Evolutionary conservation across 2,329 filamentous ascomycete genomes (phyloP).

Genomic region (Talaromyces sp.): DNA sequence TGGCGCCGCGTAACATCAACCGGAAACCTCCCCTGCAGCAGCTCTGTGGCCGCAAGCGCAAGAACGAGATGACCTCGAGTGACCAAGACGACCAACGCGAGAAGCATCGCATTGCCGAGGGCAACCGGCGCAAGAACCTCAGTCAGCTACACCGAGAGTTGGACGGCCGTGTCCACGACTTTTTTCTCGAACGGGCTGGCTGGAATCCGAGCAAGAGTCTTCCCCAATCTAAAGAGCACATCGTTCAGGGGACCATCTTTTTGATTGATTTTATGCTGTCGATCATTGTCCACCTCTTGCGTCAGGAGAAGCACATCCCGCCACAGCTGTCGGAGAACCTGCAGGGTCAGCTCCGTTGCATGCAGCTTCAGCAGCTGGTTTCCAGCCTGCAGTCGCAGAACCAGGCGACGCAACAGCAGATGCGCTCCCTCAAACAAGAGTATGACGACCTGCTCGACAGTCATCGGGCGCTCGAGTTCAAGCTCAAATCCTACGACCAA

Average conservation of each 20-base stretch:
- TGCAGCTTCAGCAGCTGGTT: slow-evolving; percentile 34
- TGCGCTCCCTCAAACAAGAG: slow-evolving; percentile 31
- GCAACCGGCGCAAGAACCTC: slow-evolving; percentile 37
- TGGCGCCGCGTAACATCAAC: slow-evolving; percentile 33
- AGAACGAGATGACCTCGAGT: slow-evolving; percentile 26
- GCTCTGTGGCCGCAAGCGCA: slow-evolving; percentile 36
- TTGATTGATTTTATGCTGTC: slow-evolving; percentile 36
- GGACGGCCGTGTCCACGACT: slow-evolving; percentile 34
- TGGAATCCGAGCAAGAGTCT: slow-evolving; percentile 38
- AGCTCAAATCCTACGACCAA: slow-evolving; percentile 35
- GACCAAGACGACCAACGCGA: slow-evolving; percentile 35
- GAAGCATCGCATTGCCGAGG: slow-evolving; percentile 38
- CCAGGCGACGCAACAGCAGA: slow-evolving; percentile 29
- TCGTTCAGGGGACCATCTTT: slow-evolving; percentile 34
- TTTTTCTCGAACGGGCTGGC: slow-evolving; percentile 35
- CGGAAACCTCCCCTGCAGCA: slow-evolving; percentile 37
- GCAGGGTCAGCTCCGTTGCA: slow-evolving; percentile 34
- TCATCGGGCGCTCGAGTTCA: slow-evolving; percentile 33
- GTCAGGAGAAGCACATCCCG: slow-evolving; percentile 30
- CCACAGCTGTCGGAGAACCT: slow-evolving; percentile 34
- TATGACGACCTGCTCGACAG: slow-evolving; percentile 31
- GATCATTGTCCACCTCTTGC: slow-evolving; percentile 32
- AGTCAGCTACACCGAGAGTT: slow-evolving; percentile 35
- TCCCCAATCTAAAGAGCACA: slow-evolving; percentile 39
- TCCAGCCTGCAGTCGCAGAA: slow-evolving; percentile 33